phyloP scores from a whole-genome alignment of 345 rosid species.

The Trapa bicornis region DNA sequence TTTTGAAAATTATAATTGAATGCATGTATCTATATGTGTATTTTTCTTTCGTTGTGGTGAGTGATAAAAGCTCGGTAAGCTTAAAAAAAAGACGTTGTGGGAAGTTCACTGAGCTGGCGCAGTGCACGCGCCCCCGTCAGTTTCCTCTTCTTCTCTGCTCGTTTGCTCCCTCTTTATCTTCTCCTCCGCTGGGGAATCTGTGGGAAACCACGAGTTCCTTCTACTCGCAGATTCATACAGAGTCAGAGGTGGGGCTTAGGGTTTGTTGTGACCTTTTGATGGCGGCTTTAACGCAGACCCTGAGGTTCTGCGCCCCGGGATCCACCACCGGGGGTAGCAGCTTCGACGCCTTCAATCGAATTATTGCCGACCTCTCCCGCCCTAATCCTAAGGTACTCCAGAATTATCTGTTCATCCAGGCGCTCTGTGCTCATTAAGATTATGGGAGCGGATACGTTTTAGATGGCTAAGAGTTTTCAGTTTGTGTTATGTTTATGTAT shows the following conservation, averaged over 20 bases:
- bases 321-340: constrained; percentile 44
- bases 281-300: constrained; percentile 52
- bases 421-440: constrained; percentile 1
- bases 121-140: background rate
- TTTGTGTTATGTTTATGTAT: background rate
- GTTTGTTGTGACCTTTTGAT: constrained; percentile 26
- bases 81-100: background rate
- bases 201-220: background rate
- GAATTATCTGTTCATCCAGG: background rate
- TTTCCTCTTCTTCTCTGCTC: background rate
- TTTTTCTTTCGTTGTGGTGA: background rate
- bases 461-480: background rate
- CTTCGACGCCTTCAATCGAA: constrained; percentile 68
- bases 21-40: background rate
- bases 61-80: background rate
- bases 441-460: background rate
- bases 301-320: constrained; percentile 39
- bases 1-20: no score
- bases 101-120: background rate
- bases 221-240: background rate
- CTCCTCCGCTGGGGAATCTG: background rate
- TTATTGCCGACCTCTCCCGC: constrained; percentile 71
- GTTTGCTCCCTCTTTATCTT: background rate
- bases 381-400: constrained; percentile 55
- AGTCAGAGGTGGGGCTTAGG: constrained; percentile 22